Evolutionary conservation across 176 grass and related monocot genomes (phyloP).

Genomic region (Ensete glaucum): DNA sequence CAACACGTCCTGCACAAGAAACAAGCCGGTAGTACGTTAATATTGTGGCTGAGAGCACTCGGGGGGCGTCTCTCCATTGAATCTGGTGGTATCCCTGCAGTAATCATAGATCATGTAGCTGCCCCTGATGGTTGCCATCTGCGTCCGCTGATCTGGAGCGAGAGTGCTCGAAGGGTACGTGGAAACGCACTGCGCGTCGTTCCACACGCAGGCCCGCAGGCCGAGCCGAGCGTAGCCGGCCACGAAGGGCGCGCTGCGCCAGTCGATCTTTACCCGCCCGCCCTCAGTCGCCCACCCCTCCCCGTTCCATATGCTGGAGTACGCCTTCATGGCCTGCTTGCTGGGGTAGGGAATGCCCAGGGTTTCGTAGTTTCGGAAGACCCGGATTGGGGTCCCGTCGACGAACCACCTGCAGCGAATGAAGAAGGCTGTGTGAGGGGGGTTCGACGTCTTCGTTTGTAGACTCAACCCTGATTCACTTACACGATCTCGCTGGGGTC

Average conservation of each 20-base stretch:
- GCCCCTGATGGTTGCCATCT: not conserved
- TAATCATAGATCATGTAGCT: slow-evolving; percentile 45
- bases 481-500: slow-evolving; percentile 56
- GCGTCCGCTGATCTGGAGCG: not conserved
- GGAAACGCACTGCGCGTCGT: slow-evolving; percentile 21
- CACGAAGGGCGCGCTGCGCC: slow-evolving; percentile 49
- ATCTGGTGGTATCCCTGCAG: slow-evolving; percentile 42
- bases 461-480: not conserved
- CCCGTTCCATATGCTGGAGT: slow-evolving; percentile 51
- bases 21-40: not conserved
- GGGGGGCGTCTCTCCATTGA: slow-evolving; percentile 18
- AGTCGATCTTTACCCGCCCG: slow-evolving; percentile 60
- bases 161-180: not conserved
- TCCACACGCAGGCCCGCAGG: slow-evolving; percentile 20
- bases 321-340: slow-evolving; percentile 43
- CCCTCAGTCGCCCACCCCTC: slow-evolving; percentile 77
- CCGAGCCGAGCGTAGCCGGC: slow-evolving; percentile 28
- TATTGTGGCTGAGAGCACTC: slow-evolving; percentile 25
- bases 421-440: not conserved
- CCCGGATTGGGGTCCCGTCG: slow-evolving; percentile 37
- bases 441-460: not conserved
- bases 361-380: slow-evolving; percentile 49
- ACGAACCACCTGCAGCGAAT: slow-evolving; percentile 33
- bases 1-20: not conserved
- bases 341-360: slow-evolving; percentile 30